Evolutionary conservation across 1,284 basidiomycete species (phyloP), one percentile per base, ranked within the genome.

Genomic region (Tilletia horrida): DNA sequence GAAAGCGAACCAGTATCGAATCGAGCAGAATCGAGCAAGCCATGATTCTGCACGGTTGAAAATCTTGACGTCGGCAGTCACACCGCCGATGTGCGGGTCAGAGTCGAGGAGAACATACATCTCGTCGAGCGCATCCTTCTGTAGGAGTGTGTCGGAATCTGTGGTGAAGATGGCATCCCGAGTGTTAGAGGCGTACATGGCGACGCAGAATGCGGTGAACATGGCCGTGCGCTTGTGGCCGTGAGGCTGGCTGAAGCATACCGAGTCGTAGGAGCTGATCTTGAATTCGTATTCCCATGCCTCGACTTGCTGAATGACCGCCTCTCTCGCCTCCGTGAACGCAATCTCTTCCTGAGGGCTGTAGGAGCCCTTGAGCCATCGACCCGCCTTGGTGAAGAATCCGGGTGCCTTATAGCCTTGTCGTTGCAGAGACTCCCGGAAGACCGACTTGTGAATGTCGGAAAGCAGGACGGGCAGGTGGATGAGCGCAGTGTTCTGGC

Each of bases 61-160:
- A 25, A 66, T 66, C 65, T 66, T 66, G 52, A 66, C 65, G 42
- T 66, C 65, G 16, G 55, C 65, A 2, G 65, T 66, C 42, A 66
- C 65, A 27, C 55, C 65, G 29, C 65, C 65, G 43, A 61, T 31
- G 55, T 62, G 40, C 7, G 40, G 27, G 55, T 61, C 43, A 2
- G 65, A 66, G 11, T 61, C 29, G 14, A 66, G 65, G 3, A 66
- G 25, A 16, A 27, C 44, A 2, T 27, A 48, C 65, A 66, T 66
- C 57, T 66, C 65, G 43, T 66, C 55, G 52, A 66, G 65, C 1
- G 65, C 65, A 42, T 66, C 44, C 31, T 44, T 18, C 31, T 66
- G 35, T 4, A 66, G 48, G 13, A 66, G 57, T 11, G 65, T 66
- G 29, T 66, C 65, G 13, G 65, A 66, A 57, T 66, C 65, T 35